A percentile compares a stretch with the other conserved stretches of the same genome.
These are phyloP conservation scores for Juncus effusus DNA, from an alignment of 176 grass and related monocot genomes.

Conservation along the genomic window DNA sequence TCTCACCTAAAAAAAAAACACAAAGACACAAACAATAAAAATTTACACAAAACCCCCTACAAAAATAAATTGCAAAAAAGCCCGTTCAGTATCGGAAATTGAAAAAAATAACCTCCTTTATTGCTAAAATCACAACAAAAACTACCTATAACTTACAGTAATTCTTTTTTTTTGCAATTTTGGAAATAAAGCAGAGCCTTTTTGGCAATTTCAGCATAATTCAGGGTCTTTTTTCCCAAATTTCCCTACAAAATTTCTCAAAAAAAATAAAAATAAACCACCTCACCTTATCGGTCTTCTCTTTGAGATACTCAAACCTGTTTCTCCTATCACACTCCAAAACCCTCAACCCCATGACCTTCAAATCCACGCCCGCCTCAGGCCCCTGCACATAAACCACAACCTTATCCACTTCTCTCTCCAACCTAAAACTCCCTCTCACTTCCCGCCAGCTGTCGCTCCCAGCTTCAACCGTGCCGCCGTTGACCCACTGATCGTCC, in stretches of 20 bases:
- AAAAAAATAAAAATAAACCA: not conserved
- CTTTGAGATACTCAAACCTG: conserved; percentile 35
- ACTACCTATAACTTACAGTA: no score
- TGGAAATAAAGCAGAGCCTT: no score
- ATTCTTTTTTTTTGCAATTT: no score
- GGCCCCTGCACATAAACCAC: conserved; percentile 47
- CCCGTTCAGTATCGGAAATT: not conserved
- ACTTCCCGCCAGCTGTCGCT: conserved; percentile 33
- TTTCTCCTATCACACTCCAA: conserved; percentile 38
- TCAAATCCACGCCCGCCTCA: conserved; percentile 42
- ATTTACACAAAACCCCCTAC: conserved; percentile 10
- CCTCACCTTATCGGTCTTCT: conserved; percentile 46
- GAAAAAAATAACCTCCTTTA: no score
- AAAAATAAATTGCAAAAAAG: conserved; percentile 8
- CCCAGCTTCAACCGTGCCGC: conserved; percentile 32
- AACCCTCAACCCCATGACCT: conserved; percentile 36
- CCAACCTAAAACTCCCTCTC: conserved; percentile 43
- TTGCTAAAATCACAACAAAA: no score
- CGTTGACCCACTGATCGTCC: conserved; percentile 47
- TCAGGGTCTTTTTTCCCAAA: no score
- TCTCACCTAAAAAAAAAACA: conserved; percentile 49
- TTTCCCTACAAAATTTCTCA: no score
- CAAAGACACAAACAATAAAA: conserved; percentile 2
- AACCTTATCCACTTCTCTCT: conserved; percentile 40
- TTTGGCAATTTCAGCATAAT: no score